Evolutionary conservation across 2,329 filamentous ascomycete genomes (phyloP).

Genomic region (Fusarium torulosum): DNA sequence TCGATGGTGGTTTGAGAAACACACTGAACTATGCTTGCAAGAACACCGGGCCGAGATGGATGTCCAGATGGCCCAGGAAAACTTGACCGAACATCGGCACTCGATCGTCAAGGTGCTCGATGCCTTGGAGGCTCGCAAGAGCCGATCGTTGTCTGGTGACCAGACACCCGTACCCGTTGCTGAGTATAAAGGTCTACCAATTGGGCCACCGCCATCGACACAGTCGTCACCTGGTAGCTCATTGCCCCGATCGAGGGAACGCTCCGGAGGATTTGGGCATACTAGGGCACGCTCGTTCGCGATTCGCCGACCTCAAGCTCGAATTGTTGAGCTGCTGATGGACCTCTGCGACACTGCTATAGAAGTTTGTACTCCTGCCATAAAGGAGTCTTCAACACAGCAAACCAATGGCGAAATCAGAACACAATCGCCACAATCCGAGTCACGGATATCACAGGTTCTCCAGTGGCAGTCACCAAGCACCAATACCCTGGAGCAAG

Average conservation of each 20-base stretch:
- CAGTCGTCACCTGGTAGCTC: constrained; percentile 79
- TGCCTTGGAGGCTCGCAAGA: constrained; percentile 83
- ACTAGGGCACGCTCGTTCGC: constrained; percentile 88
- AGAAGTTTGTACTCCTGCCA: constrained; percentile 92
- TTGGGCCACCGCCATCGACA: constrained; percentile 80
- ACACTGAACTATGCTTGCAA: constrained; percentile 94
- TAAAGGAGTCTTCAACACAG: constrained; percentile 83
- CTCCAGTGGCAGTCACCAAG: constrained; percentile 97
- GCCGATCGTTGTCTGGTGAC: constrained; percentile 71
- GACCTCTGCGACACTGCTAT: constrained; percentile 96
- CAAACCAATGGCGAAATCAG: constrained; percentile 78
- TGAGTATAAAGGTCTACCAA: constrained; percentile 89
- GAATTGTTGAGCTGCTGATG: constrained; percentile 93
- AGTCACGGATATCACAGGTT: constrained; percentile 93
- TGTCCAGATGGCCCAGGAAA: constrained; percentile 95
- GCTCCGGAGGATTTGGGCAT: constrained; percentile 83
- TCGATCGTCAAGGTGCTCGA: constrained; percentile 96
- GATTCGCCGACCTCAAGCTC: constrained; percentile 86
- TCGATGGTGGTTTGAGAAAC: constrained; percentile 99
- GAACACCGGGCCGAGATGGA: constrained; percentile 98
- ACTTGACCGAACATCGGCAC: constrained; percentile 90
- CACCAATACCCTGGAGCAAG: constrained; percentile 90
- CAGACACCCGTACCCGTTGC: constrained; percentile 67
- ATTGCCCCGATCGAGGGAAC: constrained; percentile 77
- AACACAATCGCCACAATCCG: constrained; percentile 95